A percentile compares a stretch with the other conserved stretches of the same genome.
These are phyloP conservation scores for Lactifluus pinguis DNA, from an alignment of 768 basidiomycete species.

Conservation along the genomic window DNA sequence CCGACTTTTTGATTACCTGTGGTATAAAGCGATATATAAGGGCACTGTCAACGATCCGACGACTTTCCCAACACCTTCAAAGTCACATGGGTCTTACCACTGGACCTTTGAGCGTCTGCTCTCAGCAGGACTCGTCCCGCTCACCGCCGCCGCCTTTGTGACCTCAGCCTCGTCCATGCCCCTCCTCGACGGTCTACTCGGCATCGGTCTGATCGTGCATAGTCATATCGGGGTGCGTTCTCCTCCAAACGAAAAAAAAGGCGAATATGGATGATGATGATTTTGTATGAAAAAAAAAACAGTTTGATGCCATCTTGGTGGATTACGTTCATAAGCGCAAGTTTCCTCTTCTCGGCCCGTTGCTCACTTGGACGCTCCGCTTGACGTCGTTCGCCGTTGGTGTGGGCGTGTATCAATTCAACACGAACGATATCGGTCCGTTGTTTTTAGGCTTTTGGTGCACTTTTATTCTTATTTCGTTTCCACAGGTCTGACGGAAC, in stretches of 20 bases:
- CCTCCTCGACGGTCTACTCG: conserved; percentile 82
- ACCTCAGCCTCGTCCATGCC: conserved; percentile 71
- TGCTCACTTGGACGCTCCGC: conserved; percentile 69
- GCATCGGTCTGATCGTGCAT: conserved; percentile 82
- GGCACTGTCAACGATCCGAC: conserved; percentile 96
- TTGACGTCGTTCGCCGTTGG: conserved; percentile 70
- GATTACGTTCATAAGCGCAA: conserved; percentile 95
- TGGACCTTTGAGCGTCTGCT: conserved; percentile 91
- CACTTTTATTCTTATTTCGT: background rate
- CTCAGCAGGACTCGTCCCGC: conserved; percentile 78
- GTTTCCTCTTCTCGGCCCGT: conserved; percentile 71
- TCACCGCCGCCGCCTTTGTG: conserved; percentile 80
- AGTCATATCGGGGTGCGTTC: conserved; percentile 84
- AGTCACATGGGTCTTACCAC: conserved; percentile 82
- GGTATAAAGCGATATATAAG: conserved; percentile 62
- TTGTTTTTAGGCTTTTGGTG: conserved; percentile 12
- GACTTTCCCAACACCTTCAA: conserved; percentile 73
- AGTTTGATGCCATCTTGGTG: conserved; percentile 71
- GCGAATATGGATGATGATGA: too few species aligned
- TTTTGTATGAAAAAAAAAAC: too few species aligned
- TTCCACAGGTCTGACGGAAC: conserved; percentile 67
- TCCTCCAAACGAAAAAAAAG: too few species aligned
- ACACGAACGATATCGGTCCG: conserved; percentile 96
- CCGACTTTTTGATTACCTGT: too few species aligned
- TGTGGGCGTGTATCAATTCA: conserved; percentile 94